phyloP scores from a whole-genome alignment of 2,329 filamentous ascomycete genomes.

The Aspergillus quadricinctus region DNA sequence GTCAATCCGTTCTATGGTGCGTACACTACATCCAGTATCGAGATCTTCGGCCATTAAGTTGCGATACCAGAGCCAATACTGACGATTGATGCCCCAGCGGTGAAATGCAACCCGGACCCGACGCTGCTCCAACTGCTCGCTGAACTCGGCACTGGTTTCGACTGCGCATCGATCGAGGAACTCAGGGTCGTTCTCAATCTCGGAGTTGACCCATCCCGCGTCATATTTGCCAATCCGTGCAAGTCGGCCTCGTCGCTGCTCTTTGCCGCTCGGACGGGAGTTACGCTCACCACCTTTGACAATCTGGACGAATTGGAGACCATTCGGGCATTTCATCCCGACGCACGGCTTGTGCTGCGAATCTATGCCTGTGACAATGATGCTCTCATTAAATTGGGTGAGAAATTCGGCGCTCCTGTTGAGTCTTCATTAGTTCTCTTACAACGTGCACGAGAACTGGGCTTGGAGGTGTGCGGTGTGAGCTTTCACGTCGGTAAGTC shows the following conservation, averaged over 20 bases:
- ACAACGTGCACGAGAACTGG: conserved; percentile 17
- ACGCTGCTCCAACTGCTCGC: conserved; percentile 21
- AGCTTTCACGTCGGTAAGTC: conserved; percentile 26
- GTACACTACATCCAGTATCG: background rate
- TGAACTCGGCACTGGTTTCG: conserved; percentile 21
- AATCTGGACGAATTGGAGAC: conserved; percentile 25
- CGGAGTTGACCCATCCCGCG: conserved; percentile 21
- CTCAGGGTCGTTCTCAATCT: conserved; percentile 18
- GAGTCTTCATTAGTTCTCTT: conserved; percentile 7
- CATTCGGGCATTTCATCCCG: conserved; percentile 18
- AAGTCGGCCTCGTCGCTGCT: conserved; percentile 18
- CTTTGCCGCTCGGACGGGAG: conserved; percentile 15
- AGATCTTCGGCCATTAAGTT: background rate
- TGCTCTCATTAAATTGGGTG: conserved; percentile 4
- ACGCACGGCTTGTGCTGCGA: conserved; percentile 19
- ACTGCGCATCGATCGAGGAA: conserved; percentile 26
- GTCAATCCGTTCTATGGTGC: conserved; percentile 21
- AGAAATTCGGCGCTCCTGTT: conserved; percentile 1
- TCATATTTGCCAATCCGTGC: conserved; percentile 27
- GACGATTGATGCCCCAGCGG: conserved; percentile 10
- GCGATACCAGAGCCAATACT: background rate
- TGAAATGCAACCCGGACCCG: conserved; percentile 28
- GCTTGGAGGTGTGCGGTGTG: conserved; percentile 20
- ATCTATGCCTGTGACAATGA: conserved; percentile 5
- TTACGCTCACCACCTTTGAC: conserved; percentile 23